Evolutionary conservation across 73 alveolate species (phyloP), one percentile per base, ranked within the genome.

Genomic region (Paramecium sonneborni): DNA sequence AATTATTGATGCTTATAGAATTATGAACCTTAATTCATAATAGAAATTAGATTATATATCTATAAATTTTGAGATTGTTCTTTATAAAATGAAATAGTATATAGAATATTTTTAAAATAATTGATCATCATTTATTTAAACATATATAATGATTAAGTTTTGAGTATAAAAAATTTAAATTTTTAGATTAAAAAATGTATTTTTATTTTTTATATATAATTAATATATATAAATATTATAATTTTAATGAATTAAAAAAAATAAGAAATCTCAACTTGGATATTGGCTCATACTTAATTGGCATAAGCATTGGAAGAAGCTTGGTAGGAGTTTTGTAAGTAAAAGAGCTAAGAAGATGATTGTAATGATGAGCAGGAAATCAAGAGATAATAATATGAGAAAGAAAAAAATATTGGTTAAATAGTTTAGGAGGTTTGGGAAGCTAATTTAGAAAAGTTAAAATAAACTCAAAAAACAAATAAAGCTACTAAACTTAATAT

Each of bases 401-500:
- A 44, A 24, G 90, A 79, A 32, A 79, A 79, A 44, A 79, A 41
- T 79, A 79, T 79, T 79, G 72, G 90, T 7, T 23, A 39, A 34
- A 41, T 79, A 23, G 74, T 79, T 20, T 44, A 79, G 26, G 90
- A 79, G 41, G 74, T 44, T 21, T 79, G 90, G 90, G 90, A 39
- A 21, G 18, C 70, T 12, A 79, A 79, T 30, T 23, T 79, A 4
- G 90, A 79, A 0, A 62, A 62, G 44, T 62, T 39, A 62, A 79
- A 46, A 21, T 5, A 79, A 43, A 79, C 21, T 7, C 30, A 79
- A 79, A 79, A 46, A 48, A 15, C 10, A 15, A 74, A 28, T 37
- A 23, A 34, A 21, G 9, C 21, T 43, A 10, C 34, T 1, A 79
- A 46, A 34, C 2, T 1, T 28, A 28, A 12, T 44, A 32, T 23